Evolutionary conservation across 192 early-diverging fungal species (phyloP).

Genomic region (Backusella westeae): DNA sequence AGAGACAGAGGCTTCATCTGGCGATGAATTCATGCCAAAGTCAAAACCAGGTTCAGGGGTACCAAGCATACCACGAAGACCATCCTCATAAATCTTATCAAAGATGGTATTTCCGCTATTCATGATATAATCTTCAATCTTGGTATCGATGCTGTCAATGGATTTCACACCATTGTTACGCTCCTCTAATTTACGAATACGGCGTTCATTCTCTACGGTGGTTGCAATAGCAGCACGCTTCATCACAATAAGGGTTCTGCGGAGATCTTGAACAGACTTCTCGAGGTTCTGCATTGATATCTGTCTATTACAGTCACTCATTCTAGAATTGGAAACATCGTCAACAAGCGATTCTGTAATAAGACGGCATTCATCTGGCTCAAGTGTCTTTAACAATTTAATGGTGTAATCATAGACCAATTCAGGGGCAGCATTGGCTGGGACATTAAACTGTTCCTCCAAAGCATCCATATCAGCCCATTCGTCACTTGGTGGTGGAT

Average conservation of each 20-base stretch:
- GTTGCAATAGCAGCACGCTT: constrained; percentile 51
- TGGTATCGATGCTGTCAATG: constrained; percentile 16
- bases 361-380: constrained; percentile 43
- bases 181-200: constrained; percentile 26
- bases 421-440: constrained; percentile 41
- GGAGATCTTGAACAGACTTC: constrained; percentile 51
- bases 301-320: constrained; percentile 47
- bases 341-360: constrained; percentile 59
- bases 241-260: constrained; percentile 57
- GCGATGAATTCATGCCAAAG: not conserved
- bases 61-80: constrained; percentile 32
- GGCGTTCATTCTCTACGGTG: constrained; percentile 31
- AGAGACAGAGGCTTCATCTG: constrained; percentile 7
- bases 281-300: constrained; percentile 51
- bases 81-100: constrained; percentile 44
- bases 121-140: constrained; percentile 35
- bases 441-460: constrained; percentile 38
- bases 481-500: constrained; percentile 19
- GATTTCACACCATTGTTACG: not conserved
- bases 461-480: constrained; percentile 38
- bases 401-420: constrained; percentile 50
- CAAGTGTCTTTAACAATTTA: constrained; percentile 48
- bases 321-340: constrained; percentile 52
- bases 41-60: constrained; percentile 24
- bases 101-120: constrained; percentile 40